Conservation (phyloP, 495 filamentous ascomycete species). For the Aspergillus carlsbadensis region DNA sequence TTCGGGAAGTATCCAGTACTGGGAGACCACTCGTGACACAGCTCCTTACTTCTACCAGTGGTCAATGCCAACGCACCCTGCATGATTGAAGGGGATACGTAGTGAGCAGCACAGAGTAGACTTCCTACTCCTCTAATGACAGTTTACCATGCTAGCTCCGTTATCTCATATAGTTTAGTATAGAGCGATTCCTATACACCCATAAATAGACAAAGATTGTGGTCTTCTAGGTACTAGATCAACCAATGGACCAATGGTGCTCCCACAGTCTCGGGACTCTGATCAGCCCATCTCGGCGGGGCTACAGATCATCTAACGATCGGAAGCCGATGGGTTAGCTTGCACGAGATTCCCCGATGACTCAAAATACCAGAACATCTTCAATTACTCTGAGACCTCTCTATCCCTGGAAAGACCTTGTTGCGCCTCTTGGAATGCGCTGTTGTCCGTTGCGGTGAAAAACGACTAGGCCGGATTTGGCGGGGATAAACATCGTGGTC, state of each 20-base stretch:
- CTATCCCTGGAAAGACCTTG: background rate
- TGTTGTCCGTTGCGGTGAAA: conserved; percentile 14
- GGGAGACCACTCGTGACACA: too few relatives aligned
- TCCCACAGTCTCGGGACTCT: background rate
- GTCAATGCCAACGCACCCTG: too few relatives aligned
- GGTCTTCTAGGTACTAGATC: too few relatives aligned
- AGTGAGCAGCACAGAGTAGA: too few relatives aligned
- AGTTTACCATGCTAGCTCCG: too few relatives aligned
- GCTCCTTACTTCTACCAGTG: too few relatives aligned
- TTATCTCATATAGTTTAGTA: too few relatives aligned
- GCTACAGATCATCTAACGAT: background rate
- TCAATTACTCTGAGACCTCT: too few relatives aligned
- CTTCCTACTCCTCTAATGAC: background rate
- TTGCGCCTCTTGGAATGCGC: background rate
- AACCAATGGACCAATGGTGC: too few relatives aligned
- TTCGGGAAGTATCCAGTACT: background rate
- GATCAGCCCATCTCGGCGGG: conserved; percentile 16
- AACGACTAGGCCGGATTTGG: conserved; percentile 17
- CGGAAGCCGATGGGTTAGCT: background rate
- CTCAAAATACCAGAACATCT: background rate
- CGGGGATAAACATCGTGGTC: conserved; percentile 12
- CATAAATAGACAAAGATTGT: too few relatives aligned
- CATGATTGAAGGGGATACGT: too few relatives aligned
- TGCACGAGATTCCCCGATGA: background rate
- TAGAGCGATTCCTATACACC: too few relatives aligned